Base-by-base conservation (phyloP, 2,329 filamentous ascomycete species). In the Aureobasidium sp. region DNA sequence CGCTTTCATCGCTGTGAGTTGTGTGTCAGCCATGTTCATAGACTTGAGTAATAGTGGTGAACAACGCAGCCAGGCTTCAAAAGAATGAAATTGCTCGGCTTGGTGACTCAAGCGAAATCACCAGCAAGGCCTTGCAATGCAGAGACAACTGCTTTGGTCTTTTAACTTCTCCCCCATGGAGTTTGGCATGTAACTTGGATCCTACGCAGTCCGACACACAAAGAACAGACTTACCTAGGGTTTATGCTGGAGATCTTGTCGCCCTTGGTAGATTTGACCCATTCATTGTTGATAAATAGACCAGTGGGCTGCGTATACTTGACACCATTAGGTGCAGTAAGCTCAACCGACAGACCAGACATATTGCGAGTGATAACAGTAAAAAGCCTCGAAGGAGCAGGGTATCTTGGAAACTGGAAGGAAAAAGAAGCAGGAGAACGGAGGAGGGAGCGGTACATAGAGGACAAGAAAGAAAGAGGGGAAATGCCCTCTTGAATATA, bases 141-240 rank as follows among this genome's bases (percentile, higher is more conserved):
- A 59, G 32, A 27, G 9, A 37, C 10, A n/a, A 8, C 9, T 29
- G 21, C 7, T n/a, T 30, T 11, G 6, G 3, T 7, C 36, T 2
- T 41, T 11, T 9, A 5, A 2, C 27, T 11, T 39, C 49, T 29
- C 9, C n/a, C 11, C 13, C 4, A 11, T 5, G 3, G 2, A 14
- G 4, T 32, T 3, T n/a, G 44, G 14, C 27, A n/a, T 5, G 21
- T 5, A 5, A 27, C 3, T 16, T 45, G 25, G 14, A 29, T 25
- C 6, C 2, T 8, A 6, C 9, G 11, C 11, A 2, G 10, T n/a
- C 25, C 16, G 6, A 45, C 2, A 45, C 21, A 1, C 14, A 54
- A 8, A 32, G 16, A 30, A 30, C 34, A 53, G 30, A 70, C 79
- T 64, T 76, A 89, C 85, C 82, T 82, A 50, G 89, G 89, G 70